Base-by-base conservation (phyloP, 495 filamentous ascomycete species). In the Tuber umbilicatum region DNA sequence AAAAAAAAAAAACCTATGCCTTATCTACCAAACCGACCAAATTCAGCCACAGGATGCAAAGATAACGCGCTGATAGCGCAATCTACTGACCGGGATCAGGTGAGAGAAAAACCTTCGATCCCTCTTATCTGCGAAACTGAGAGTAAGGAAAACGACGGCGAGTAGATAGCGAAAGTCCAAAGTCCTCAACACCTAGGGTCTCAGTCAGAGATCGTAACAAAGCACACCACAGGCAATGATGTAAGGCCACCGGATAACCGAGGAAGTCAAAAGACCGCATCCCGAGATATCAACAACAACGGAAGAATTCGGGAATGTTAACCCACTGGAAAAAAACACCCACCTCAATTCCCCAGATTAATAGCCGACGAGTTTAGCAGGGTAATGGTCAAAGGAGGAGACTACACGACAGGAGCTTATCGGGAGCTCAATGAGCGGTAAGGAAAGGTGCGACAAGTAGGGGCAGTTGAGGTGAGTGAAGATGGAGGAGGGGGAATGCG, bases 181-280 rank as follows among this genome's bases (percentile, higher is more conserved):
- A 31, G 55, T 17, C 14, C 55, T 4, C 14, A 31, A 35, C 27
- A 17, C 55, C 55, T 64, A 12, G 16, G 19, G 35, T 64, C 19
- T 64, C 55, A 17, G 55, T 35, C 55, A 35, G 55, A 19, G 9
- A 64, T 12, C 27, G 55, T 19, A 31, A 64, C 55, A 35, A 35
- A 64, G 27, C 9, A 27, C 3, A n/a, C 31, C 23, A 3, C n/a
- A 60, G 23, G 27, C 14, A 35, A 14, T 64, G 55, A 64, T 64
- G 55, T 64, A 64, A 64, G 27, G 55, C 14, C 55, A 64, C 55
- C 55, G 55, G 27, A 35, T 64, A 64, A 64, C 55, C 55, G 55
- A 64, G 55, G 55, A 35, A 64, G n/a, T 64, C 55, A 64, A 31
- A 31, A 17, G 31, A 64, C 55, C 12, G 2, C 55, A 64, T 35